Base-by-base conservation (phyloP, 345 rosid species). In the Eucalyptus camaldulensis region DNA sequence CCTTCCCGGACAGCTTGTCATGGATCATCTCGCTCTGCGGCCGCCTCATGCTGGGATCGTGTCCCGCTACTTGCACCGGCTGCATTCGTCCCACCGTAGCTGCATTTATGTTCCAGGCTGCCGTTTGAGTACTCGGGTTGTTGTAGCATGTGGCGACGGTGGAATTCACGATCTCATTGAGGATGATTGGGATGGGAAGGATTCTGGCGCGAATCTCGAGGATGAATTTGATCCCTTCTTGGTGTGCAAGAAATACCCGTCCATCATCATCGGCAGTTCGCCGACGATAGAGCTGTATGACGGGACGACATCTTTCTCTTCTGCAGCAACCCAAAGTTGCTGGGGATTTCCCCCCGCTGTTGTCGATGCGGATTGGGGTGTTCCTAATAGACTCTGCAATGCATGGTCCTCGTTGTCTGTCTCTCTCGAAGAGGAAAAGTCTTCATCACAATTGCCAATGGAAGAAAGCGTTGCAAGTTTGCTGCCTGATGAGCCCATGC, bases 231-330 rank as follows among this genome's bases (percentile, higher is more conserved):
- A 95, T 81, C 93, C 93, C 89, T 92, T 92, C n/a, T 89, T 91
- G 87, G 95, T 97, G 4, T 91, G 97, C 91, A 93, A 94, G 93
- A 95, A 92, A 89, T 98, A 95, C 92, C 99, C 99, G 85, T 94
- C 97, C 16, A 96, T 98, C 91, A 76, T 83, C 72, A 90, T 97
- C 53, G 97, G 99, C 87, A 93, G 91, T 89, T 95, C 96, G 88
- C 94, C 87, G 83, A 94, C 93, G 1, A 93, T 98, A 85, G 94
- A 93, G 86, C 86, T 98, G 90, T 97, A 96, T 93, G 93, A 93
- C 58, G 94, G 92, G 80, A 86, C 83, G 87, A 43, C 87, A 86
- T 80, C 85, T 89, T 81, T 76, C 27, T 89, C 92, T 16, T 87
- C 87, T 89, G 90, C 92, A 87, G 91, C 89, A 49, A 83, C 93